Evolutionary conservation across 805 yeast genomes (phyloP), one percentile per base, ranked within the genome.

Genomic region (Nakazawaea siamensis): DNA sequence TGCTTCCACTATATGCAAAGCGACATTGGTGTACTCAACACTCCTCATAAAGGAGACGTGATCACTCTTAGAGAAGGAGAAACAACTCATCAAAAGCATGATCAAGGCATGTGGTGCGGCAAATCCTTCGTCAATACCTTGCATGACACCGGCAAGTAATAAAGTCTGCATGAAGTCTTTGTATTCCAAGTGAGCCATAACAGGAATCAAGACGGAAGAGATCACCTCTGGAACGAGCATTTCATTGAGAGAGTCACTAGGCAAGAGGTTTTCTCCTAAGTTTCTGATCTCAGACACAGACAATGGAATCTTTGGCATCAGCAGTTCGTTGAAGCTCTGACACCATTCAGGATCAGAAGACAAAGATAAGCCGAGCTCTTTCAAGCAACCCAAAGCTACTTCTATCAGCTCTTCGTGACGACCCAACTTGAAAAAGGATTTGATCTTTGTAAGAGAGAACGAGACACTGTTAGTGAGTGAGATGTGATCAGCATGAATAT

Each of bases 81-180:
- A 31, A 32, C 59, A 55, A 4, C 73, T 71, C 21, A 63, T 43
- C 9, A 64, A 54, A 0, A 70, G 40, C 31, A 68, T 47, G 1
- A 67, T 60, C 14, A 60, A 42, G 1, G 71, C 56, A 29, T 67
- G 57, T 14, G 52, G 52, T 1, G 66, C 53, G 1, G 69, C 54
- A 5, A 48, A 41, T 2, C 77, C 77, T 37, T 59, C 38, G 9
- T 54, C 52, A n/a, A 56, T 37, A 49, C 68, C 55, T 21, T 62
- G 45, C 8, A 50, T 36, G 0, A 68, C 52, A 4, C 60, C 44
- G 27, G 58, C 57, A 4, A 55, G 53, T 5, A 58, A 50, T 6
- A 67, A 35, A 4, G 60, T 51, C 23, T 51, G 40, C 4, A 60
- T 43, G 5, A 68, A 49, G 13, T 45, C 39, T 20, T 54, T 48